phyloP scores from a whole-genome alignment of 148 eudicot genomes.

The Silene latifolia region DNA sequence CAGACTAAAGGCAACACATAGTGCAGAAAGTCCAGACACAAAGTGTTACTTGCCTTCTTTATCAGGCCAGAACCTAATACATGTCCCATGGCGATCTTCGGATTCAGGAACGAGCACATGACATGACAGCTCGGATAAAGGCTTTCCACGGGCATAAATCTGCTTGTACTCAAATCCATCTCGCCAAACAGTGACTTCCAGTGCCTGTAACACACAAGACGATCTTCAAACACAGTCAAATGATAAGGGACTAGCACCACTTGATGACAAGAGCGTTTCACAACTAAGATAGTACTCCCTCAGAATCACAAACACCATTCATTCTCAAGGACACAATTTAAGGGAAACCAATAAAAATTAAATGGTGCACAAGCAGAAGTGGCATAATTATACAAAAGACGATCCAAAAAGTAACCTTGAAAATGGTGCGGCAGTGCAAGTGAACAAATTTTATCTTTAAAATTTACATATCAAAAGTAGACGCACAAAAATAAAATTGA shows the following conservation, averaged over 20 bases:
- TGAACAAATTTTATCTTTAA: no score
- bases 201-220: slow-evolving; percentile 37
- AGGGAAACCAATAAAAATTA: no score
- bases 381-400: no score
- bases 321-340: no score
- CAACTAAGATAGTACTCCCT: background rate
- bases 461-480: no score
- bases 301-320: no score
- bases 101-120: slow-evolving; percentile 46
- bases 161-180: slow-evolving; percentile 79
- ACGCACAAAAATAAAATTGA: no score
- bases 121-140: slow-evolving; percentile 53
- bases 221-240: background rate
- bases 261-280: background rate
- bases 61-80: slow-evolving; percentile 89
- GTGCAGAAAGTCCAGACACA: slow-evolving; percentile 6
- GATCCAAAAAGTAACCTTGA: no score
- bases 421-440: no score
- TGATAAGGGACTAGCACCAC: background rate
- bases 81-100: slow-evolving; percentile 63
- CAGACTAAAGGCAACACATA: slow-evolving; percentile 9
- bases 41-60: slow-evolving; percentile 47
- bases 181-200: slow-evolving; percentile 88
- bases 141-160: slow-evolving; percentile 89
- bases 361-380: no score